Evolutionary conservation across 371 early-diverging fungal species (phyloP), one percentile per base, ranked within the genome.

Genomic region (Entomophthora muscae): DNA sequence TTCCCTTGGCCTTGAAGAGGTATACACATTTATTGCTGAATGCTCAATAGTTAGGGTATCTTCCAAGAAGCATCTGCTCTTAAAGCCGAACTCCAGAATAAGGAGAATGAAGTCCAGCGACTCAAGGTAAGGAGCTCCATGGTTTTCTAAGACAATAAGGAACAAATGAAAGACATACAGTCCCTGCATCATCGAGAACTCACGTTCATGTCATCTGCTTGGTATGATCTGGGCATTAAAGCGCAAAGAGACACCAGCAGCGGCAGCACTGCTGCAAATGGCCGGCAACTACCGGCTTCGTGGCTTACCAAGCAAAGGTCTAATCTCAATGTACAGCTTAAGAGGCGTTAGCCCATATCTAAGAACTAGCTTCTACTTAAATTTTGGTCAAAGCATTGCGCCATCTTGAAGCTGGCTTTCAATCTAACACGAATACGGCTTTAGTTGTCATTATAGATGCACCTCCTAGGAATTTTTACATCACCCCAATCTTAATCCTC

Each of bases 261-360:
- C 65, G 74, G 65, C 67, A 76, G 77, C 63, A 73, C 78, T 64
- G 60, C 73, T 68, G 52, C 76, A 60, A 61, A 77, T 64, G 70
- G 76, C 63, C 68, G 73, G 64, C 21, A 72, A 3, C 71, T 71
- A 26, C 83, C 86, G 0, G 78, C 74, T 42, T 83, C 86, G 31
- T 88, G 88, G 88, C 74, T 88, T 55, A 83, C 79, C 22, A 81
- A 83, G 65, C 86, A 88, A 72, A 76, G 84, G 42, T 68, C 72
- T 27, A 75, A 74, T 7, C 67, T 83, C 5, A 76, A 78, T 54
- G 78, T 77, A 63, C 77, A 81, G 68, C 71, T 81, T 31, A 81
- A 76, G 42, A 72, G 79, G 27, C 81, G 76, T 65, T 75, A 63
- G n/a, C n/a, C n/a, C n/a, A n/a, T n/a, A n/a, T n/a, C n/a, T n/a